These are phyloP conservation scores for Sphaerulina vaccinii DNA, from an alignment of 2,329 filamentous ascomycete species.

Conservation along the genomic window DNA sequence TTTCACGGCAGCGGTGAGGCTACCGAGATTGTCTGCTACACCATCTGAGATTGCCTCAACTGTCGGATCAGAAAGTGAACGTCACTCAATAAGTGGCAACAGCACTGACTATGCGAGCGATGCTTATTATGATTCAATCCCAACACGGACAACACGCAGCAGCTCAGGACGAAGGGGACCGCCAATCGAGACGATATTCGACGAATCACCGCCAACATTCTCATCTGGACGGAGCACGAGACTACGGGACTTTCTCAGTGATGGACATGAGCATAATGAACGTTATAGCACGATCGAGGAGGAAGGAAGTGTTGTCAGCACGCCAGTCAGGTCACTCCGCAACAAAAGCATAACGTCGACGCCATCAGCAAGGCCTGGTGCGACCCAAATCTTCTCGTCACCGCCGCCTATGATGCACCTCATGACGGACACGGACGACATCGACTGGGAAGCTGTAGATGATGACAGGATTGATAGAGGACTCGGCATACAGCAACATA, in stretches of 20 bases:
- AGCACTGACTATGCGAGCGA: conserved; percentile 78
- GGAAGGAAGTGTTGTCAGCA: conserved; percentile 49
- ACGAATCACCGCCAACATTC: conserved; percentile 60
- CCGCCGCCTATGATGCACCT: conserved; percentile 46
- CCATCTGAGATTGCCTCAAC: conserved; percentile 63
- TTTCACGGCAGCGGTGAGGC: conserved; percentile 17
- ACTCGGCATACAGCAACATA: conserved; percentile 36
- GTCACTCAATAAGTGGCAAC: conserved; percentile 69
- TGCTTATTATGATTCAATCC: conserved; percentile 72
- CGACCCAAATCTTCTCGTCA: conserved; percentile 40
- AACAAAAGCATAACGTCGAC: conserved; percentile 38
- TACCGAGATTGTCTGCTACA: conserved; percentile 53
- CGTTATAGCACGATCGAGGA: conserved; percentile 50
- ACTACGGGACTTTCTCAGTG: conserved; percentile 50
- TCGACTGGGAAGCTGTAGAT: conserved; percentile 39
- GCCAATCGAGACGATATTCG: conserved; percentile 74
- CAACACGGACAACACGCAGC: conserved; percentile 67
- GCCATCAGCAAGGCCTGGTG: conserved; percentile 38
- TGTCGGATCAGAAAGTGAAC: conserved; percentile 67
- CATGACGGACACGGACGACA: conserved; percentile 37
- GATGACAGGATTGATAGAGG: conserved; percentile 32
- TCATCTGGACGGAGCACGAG: conserved; percentile 37
- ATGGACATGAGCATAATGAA: conserved; percentile 41
- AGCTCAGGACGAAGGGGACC: conserved; percentile 67
- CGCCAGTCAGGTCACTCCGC: conserved; percentile 47